These are phyloP conservation scores for Escallonia herrerae DNA, from an alignment of 129 eudicot genomes.

Conservation along the genomic window DNA sequence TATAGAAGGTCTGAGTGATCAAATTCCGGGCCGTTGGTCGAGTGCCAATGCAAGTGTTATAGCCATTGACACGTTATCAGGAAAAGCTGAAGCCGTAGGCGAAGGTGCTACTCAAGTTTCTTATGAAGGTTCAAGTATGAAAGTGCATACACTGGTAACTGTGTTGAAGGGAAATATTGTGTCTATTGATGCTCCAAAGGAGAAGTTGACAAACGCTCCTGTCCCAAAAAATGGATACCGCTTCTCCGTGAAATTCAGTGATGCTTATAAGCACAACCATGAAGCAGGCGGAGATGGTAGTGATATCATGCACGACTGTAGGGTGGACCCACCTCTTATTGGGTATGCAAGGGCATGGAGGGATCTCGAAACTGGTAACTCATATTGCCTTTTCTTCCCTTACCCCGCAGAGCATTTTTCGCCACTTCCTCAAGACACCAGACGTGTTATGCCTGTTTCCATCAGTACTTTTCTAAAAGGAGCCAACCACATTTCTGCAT, in stretches of 20 bases:
- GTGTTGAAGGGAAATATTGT: constrained; percentile 32
- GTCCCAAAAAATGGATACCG: constrained; percentile 38
- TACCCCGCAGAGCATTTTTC: constrained; percentile 41
- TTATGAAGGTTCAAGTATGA: constrained; percentile 29
- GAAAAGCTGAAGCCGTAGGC: constrained; percentile 43
- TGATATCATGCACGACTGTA: constrained; percentile 36
- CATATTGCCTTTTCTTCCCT: constrained; percentile 50
- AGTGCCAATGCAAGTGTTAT: constrained; percentile 42
- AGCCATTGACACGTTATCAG: constrained; percentile 29
- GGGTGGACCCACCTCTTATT: constrained; percentile 44
- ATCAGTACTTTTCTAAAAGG: constrained; percentile 35
- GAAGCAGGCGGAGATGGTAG: constrained; percentile 8
- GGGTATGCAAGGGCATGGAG: constrained; percentile 51
- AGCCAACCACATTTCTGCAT: constrained; percentile 31
- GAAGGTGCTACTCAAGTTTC: constrained; percentile 32
- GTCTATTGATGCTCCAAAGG: constrained; percentile 42
- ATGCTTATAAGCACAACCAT: constrained; percentile 9
- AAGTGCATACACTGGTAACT: constrained; percentile 38
- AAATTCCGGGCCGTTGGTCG: constrained; percentile 38
- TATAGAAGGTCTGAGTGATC: constrained; percentile 33
- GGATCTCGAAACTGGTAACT: constrained; percentile 35
- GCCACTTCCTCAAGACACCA: constrained; percentile 13
- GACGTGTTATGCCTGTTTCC: constrained; percentile 27
- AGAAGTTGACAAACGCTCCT: constrained; percentile 42
- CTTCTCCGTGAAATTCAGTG: constrained; percentile 36